Base-by-base conservation (phyloP, 768 basidiomycete species). In the Russula vinacea region DNA sequence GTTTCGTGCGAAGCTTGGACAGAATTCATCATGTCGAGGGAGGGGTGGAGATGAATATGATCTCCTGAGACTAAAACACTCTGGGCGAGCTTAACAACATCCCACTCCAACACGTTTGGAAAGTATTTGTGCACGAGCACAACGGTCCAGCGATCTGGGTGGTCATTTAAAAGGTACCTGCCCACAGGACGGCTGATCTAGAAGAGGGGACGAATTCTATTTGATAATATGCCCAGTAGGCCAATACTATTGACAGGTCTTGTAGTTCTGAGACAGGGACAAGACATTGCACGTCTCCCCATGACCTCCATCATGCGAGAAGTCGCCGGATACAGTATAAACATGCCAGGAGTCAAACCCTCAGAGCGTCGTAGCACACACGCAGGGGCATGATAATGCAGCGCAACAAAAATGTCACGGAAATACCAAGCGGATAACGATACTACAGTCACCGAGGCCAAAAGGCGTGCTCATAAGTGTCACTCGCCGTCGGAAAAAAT, bases 331-430 rank as follows among this genome's bases (percentile, higher is more conserved):
- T 37, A 39, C 22, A 17, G 26, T 47, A 49, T 40, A 59, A 17
- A 58, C 24, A 19, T 29, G 19, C 13, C 19, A 59, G 22, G 26
- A 29, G 33, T 26, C 13, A 33, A 51, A 53, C 33, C 40, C 9
- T 33, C 39, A 40, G 11, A 40, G 32, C 9, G 33, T n/a, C 8
- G 42, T 52, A 26, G 47, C 26, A 26, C 32, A 42, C 49, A 35
- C 42, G 40, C 62, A 51, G 6, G 11, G 8, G 49, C n/a, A 33
- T 35, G 8, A 32, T 56, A 22, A 52, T 32, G 44, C 75, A 86
- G 86, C 0, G 76, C 60, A 42, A 71, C 68, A 24, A 81, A 76
- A 35, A 83, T 78, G 3, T 17, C 40, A 45, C 42, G 13, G 55
- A 40, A 58, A 60, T 11, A 19, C 45, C 39, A n/a, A 42, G 26